These are phyloP conservation scores for Calamus simplicifolius DNA, from an alignment of 176 grass and related monocot genomes.

Conservation along the genomic window DNA sequence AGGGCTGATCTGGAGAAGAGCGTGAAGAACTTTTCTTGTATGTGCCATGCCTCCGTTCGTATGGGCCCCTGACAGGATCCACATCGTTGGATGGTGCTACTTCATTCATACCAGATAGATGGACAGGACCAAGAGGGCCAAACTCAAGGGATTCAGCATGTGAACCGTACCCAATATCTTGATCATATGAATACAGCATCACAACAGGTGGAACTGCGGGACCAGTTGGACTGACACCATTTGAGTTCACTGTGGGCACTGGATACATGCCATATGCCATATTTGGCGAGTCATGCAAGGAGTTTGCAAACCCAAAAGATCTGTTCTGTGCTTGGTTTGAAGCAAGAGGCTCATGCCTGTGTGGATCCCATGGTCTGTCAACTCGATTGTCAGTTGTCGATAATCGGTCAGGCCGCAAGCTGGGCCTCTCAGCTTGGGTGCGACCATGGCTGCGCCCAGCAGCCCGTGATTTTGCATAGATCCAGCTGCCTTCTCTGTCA, in stretches of 20 bases:
- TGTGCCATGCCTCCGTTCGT: constrained; percentile 38
- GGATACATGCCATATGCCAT: constrained; percentile 43
- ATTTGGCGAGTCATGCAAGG: constrained; percentile 32
- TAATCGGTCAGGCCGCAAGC: constrained; percentile 34
- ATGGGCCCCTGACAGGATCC: constrained; percentile 35
- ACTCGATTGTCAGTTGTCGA: constrained; percentile 34
- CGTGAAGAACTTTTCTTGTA: constrained; percentile 49
- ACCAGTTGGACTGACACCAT: constrained; percentile 30
- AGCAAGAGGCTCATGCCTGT: not conserved
- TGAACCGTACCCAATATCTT: constrained; percentile 28
- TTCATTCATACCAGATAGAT: constrained; percentile 29
- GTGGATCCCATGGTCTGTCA: constrained; percentile 52
- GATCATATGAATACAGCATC: constrained; percentile 48
- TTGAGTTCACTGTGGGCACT: constrained; percentile 31
- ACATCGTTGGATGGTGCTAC: constrained; percentile 13
- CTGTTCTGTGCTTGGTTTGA: constrained; percentile 28
- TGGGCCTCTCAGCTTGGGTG: constrained; percentile 47
- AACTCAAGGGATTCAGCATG: constrained; percentile 55
- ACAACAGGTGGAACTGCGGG: constrained; percentile 31
- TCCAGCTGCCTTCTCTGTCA: constrained; percentile 74
- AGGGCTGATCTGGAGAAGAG: constrained; percentile 71
- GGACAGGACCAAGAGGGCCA: constrained; percentile 53
- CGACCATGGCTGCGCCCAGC: constrained; percentile 41
- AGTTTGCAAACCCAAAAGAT: constrained; percentile 38
- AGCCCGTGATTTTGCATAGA: constrained; percentile 44